A percentile compares a stretch with the other conserved stretches of the same genome.
phyloP scores from a whole-genome alignment of 441 rosid species.

The Macaranga tanarius region DNA sequence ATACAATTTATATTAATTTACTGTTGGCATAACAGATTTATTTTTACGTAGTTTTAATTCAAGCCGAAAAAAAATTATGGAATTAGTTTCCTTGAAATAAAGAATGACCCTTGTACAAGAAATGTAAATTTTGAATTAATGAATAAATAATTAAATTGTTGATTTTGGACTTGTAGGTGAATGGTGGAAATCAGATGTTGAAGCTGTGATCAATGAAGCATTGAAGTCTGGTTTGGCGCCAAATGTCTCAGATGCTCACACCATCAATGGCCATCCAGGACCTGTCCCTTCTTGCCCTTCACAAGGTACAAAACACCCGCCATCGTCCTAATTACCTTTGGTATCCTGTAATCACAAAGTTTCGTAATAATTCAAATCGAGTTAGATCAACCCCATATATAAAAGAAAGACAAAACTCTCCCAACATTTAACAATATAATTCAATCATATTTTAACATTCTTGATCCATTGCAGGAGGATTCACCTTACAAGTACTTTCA shows the following conservation, averaged over 20 bases:
- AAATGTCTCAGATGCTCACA: constrained; percentile 87
- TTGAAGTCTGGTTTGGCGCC: constrained; percentile 72
- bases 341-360: too few relatives aligned
- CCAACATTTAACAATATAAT: not conserved
- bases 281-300: constrained; percentile 54
- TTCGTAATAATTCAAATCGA: too few relatives aligned
- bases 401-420: too few relatives aligned
- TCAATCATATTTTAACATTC: not conserved
- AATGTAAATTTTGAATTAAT: not conserved
- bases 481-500: constrained; percentile 48
- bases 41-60: too few relatives aligned
- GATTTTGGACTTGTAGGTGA: constrained; percentile 42
- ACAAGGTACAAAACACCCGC: constrained; percentile 37
- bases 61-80: too few relatives aligned
- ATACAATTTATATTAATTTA: too few relatives aligned
- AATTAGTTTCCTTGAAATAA: too few relatives aligned
- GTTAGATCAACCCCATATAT: too few relatives aligned
- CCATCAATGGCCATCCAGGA: constrained; percentile 78
- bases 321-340: too few relatives aligned
- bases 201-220: constrained; percentile 66
- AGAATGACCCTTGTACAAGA: too few relatives aligned
- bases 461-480: constrained; percentile 37
- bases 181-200: constrained; percentile 98
- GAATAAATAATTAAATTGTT: not conserved
- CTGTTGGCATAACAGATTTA: too few relatives aligned